These are phyloP conservation scores for Fusarium sp. DNA, from an alignment of 2,329 filamentous ascomycete genomes.

Conservation along the genomic window DNA sequence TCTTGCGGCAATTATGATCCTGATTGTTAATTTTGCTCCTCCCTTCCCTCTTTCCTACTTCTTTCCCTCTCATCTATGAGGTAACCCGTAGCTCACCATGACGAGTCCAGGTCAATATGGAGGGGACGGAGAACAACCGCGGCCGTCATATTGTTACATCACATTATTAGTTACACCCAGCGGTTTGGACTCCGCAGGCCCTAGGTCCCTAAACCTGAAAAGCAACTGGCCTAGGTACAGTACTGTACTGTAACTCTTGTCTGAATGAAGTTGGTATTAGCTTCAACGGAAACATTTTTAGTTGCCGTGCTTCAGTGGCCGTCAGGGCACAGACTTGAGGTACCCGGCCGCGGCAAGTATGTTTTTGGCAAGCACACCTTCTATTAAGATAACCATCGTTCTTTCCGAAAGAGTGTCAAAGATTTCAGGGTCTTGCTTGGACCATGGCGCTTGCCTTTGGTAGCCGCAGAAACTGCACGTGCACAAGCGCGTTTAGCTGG, in stretches of 20 bases:
- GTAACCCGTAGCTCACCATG: neutral
- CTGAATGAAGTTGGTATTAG: conserved; percentile 15
- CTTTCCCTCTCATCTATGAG: neutral
- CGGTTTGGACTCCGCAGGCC: neutral
- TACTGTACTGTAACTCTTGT: neutral
- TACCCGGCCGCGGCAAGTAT: conserved; percentile 41
- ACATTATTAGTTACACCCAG: neutral
- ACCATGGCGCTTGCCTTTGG: conserved; percentile 29
- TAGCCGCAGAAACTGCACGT: conserved; percentile 24
- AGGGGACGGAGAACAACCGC: neutral
- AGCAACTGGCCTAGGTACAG: neutral
- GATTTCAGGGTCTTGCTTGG: conserved; percentile 10
- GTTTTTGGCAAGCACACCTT: conserved; percentile 30
- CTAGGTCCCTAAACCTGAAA: neutral
- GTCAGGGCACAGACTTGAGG: conserved; percentile 1
- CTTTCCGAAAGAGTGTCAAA: conserved; percentile 8
- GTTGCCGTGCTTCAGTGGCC: conserved; percentile 5
- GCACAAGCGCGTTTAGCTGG: conserved; percentile 24
- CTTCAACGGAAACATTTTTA: conserved; percentile 7
- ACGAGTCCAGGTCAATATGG: neutral
- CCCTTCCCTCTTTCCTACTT: neutral
- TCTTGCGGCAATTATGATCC: neutral
- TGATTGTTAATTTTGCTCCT: neutral
- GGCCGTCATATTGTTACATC: neutral
- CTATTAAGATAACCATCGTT: neutral